Evolutionary conservation across 1,284 basidiomycete species (phyloP).

Genomic region (Cerioporus squamosus): DNA sequence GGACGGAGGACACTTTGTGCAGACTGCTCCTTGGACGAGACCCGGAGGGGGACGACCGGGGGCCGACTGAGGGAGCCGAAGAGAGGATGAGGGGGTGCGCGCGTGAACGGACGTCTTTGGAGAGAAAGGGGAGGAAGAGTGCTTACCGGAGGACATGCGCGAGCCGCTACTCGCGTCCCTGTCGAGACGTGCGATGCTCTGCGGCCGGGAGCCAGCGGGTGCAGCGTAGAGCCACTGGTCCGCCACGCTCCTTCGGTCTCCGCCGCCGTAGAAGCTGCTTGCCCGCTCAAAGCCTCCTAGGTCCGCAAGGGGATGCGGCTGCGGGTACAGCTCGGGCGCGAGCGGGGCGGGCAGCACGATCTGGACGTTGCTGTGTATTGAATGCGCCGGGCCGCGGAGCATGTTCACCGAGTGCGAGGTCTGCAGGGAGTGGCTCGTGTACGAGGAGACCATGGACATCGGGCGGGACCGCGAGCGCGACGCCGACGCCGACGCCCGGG

Average conservation of each 20-base stretch:
- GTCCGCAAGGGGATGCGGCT: slow-evolving; percentile 3
- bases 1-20: slow-evolving; percentile 10
- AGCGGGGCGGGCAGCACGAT: slow-evolving; percentile 65
- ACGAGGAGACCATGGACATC: slow-evolving; percentile 45
- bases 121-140: neutral
- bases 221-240: slow-evolving; percentile 37
- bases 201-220: slow-evolving; percentile 20
- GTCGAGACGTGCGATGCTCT: slow-evolving; percentile 11
- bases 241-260: slow-evolving; percentile 26
- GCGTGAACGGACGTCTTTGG: neutral
- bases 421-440: slow-evolving; percentile 36
- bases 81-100: neutral
- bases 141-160: slow-evolving; percentile 15
- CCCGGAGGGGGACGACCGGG: neutral
- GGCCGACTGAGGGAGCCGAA: slow-evolving; percentile 1
- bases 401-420: slow-evolving; percentile 36
- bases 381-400: slow-evolving; percentile 53
- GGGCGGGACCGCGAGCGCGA: slow-evolving; percentile 25
- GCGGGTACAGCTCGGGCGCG: slow-evolving; percentile 39
- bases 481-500: slow-evolving; percentile 19
- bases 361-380: slow-evolving; percentile 56
- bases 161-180: slow-evolving; percentile 13
- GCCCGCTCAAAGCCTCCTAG: slow-evolving; percentile 9
- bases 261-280: slow-evolving; percentile 15
- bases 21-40: slow-evolving; percentile 17